A percentile compares a stretch with the other conserved stretches of the same genome.
Evolutionary conservation across 352 stramenopile genomes (phyloP).

Genomic region (Phytopythium ostracodes): DNA sequence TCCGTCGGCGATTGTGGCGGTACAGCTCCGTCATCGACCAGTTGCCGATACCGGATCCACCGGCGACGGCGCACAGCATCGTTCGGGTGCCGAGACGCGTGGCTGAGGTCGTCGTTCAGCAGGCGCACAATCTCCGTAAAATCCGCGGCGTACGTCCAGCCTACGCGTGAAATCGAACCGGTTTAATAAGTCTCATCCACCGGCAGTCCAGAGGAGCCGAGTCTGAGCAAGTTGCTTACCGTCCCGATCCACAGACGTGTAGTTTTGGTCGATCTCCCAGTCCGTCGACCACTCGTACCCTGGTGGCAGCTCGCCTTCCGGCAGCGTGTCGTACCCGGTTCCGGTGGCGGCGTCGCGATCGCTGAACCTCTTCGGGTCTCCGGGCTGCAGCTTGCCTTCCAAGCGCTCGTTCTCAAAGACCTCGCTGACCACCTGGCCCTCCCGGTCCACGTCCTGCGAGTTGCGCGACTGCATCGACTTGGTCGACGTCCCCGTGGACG

Average conservation of each 20-base stretch:
- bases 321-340: conserved; percentile 58
- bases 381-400: conserved; percentile 62
- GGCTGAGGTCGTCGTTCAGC: conserved; percentile 74
- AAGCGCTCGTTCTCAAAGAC: conserved; percentile 87
- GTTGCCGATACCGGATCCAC: conserved; percentile 75
- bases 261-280: conserved; percentile 83
- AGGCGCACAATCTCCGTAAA: conserved; percentile 75
- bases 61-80: conserved; percentile 73
- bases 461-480: conserved; percentile 27
- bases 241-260: conserved; percentile 74
- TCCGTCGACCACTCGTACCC: conserved; percentile 77
- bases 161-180: background rate
- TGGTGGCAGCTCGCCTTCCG: conserved; percentile 56
- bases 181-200: background rate
- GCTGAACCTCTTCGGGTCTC: conserved; percentile 72
- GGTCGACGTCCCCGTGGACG: conserved; percentile 17
- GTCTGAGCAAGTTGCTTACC: conserved; percentile 11
- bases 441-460: conserved; percentile 59
- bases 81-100: conserved; percentile 76
- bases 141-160: conserved; percentile 83
- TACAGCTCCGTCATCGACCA: conserved; percentile 27
- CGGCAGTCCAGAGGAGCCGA: background rate
- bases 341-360: conserved; percentile 52
- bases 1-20: conserved; percentile 45
- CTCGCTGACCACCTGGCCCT: conserved; percentile 68